These are phyloP conservation scores for Verticillium isaacii DNA, from an alignment of 2,329 filamentous ascomycete species.

Conservation along the genomic window DNA sequence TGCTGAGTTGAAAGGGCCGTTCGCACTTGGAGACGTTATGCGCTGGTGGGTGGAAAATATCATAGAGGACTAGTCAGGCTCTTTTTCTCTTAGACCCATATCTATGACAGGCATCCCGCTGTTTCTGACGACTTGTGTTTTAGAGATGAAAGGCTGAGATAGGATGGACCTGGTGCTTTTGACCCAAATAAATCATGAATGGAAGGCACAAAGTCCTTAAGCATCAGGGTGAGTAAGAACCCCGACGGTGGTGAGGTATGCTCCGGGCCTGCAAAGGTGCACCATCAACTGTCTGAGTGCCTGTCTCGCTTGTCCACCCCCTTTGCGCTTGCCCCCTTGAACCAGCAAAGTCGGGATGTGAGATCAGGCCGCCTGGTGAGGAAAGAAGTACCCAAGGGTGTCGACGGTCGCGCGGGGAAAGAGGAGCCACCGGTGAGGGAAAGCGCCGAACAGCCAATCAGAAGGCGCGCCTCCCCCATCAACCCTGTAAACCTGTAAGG, in stretches of 20 bases:
- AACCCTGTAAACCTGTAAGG: constrained; percentile 7
- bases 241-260: neutral
- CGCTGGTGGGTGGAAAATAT: neutral
- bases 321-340: neutral
- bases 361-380: neutral
- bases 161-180: neutral
- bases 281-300: neutral
- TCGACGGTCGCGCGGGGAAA: constrained; percentile 11
- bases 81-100: neutral
- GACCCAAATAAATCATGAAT: neutral
- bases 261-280: neutral
- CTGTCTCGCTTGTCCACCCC: neutral
- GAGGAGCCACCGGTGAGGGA: constrained; percentile 6
- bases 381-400: neutral
- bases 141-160: neutral
- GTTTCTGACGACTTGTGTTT: neutral
- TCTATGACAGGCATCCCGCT: neutral
- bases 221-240: neutral
- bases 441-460: neutral
- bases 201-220: too few relatives aligned
- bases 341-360: neutral
- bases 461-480: constrained; percentile 1
- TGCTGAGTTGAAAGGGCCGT: constrained; percentile 13
- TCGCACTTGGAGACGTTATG: neutral
- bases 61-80: neutral